phyloP scores from a whole-genome alignment of 345 rosid genomes.

The Populus euphratica region DNA sequence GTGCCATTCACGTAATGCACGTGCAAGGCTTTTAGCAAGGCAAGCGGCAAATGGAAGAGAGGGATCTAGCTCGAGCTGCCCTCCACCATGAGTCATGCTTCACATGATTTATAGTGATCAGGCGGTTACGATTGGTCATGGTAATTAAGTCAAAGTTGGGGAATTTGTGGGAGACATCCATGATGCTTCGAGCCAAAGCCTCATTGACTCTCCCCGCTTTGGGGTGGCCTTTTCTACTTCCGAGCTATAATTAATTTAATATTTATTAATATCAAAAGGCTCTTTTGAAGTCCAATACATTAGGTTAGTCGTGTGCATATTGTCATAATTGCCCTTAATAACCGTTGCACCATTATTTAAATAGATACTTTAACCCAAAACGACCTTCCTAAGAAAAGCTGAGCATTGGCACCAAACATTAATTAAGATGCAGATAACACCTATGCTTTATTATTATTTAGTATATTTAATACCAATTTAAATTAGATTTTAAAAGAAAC shows the following conservation, averaged over 20 bases:
- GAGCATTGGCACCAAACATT: too few species aligned
- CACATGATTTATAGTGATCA: background rate
- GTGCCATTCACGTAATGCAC: background rate
- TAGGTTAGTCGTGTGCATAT: background rate
- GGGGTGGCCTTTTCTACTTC: background rate
- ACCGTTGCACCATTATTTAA: conserved; percentile 12
- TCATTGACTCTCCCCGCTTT: background rate
- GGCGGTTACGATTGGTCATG: background rate
- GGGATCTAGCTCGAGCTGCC: background rate
- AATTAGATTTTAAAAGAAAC: too few species aligned
- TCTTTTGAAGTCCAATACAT: background rate
- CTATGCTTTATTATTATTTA: too few species aligned
- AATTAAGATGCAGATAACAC: too few species aligned
- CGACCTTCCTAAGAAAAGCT: too few species aligned
- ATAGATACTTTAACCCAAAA: background rate
- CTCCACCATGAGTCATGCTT: background rate
- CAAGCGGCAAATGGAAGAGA: background rate
- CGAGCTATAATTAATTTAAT: conserved; percentile 4
- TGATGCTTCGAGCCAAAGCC: conserved; percentile 36
- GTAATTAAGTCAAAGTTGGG: background rate
- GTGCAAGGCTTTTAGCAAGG: background rate
- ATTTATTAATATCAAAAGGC: background rate
- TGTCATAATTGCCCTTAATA: conserved; percentile 15
- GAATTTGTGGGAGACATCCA: conserved; percentile 7
- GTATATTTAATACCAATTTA: too few species aligned